These are phyloP conservation scores for Nemania abortiva DNA, from an alignment of 2,329 filamentous ascomycete species.

Conservation along the genomic window DNA sequence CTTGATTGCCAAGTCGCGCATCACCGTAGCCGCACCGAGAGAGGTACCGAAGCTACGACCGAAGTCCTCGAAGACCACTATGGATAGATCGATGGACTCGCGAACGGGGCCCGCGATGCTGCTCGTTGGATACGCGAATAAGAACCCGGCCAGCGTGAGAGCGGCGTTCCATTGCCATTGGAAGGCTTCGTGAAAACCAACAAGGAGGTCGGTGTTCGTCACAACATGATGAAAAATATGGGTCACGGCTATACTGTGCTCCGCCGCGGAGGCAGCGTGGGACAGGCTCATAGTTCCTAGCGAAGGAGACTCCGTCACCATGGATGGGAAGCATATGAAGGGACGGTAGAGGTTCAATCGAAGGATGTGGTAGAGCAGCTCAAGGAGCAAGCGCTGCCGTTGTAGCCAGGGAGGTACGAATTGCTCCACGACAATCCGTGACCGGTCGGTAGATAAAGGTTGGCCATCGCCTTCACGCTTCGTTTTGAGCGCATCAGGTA, in stretches of 20 bases:
- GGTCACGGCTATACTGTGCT: conserved; percentile 55
- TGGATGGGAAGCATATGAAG: conserved; percentile 54
- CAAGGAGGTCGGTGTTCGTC: conserved; percentile 50
- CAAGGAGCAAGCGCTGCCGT: conserved; percentile 57
- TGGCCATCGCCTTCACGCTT: conserved; percentile 49
- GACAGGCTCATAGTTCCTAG: conserved; percentile 32
- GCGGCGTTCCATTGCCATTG: conserved; percentile 59
- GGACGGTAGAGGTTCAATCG: conserved; percentile 55
- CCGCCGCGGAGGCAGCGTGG: conserved; percentile 46
- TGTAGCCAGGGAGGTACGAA: conserved; percentile 57
- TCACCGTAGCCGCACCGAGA: conserved; percentile 41
- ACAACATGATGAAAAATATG: conserved; percentile 55
- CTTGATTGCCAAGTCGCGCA: conserved; percentile 43
- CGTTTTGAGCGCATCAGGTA: conserved; percentile 54
- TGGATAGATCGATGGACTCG: conserved; percentile 37
- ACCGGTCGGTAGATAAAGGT: conserved; percentile 53
- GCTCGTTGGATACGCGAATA: conserved; percentile 43
- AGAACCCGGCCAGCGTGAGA: conserved; percentile 43
- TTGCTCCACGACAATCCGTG: conserved; percentile 51
- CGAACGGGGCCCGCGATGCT: conserved; percentile 38
- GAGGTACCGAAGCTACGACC: conserved; percentile 42
- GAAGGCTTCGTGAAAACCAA: conserved; percentile 56
- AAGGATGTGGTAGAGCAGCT: conserved; percentile 57
- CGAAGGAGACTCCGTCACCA: conserved; percentile 24
- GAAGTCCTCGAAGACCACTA: conserved; percentile 44